A percentile compares a stretch with the other conserved stretches of the same genome.
phyloP scores from a whole-genome alignment of 2,329 filamentous ascomycete species.

The Herpotrichia juniperi region DNA sequence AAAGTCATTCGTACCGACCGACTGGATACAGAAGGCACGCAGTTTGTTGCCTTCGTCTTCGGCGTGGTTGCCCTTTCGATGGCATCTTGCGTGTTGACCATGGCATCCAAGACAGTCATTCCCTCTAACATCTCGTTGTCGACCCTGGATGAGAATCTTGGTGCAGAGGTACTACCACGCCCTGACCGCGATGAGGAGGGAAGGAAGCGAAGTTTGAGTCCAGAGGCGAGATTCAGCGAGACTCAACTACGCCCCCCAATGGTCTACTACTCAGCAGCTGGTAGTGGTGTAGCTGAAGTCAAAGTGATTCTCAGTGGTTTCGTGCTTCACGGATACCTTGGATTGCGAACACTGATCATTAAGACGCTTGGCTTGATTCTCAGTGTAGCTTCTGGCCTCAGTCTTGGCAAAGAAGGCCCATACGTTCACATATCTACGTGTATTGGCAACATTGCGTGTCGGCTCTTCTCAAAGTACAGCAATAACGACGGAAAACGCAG shows the following conservation, averaged over 20 bases:
- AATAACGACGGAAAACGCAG: slow-evolving; percentile 91
- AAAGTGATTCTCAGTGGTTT: slow-evolving; percentile 98
- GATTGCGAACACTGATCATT: slow-evolving; percentile 81
- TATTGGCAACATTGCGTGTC: slow-evolving; percentile 92
- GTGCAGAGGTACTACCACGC: slow-evolving; percentile 58
- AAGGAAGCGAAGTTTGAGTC: slow-evolving; percentile 49
- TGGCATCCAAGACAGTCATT: slow-evolving; percentile 92
- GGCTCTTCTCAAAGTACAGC: slow-evolving; percentile 93
- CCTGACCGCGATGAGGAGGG: slow-evolving; percentile 53
- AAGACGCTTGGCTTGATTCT: slow-evolving; percentile 85
- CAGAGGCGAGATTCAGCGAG: slow-evolving; percentile 47
- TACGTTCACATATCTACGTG: slow-evolving; percentile 98
- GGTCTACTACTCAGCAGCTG: slow-evolving; percentile 94
- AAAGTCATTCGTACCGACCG: slow-evolving; percentile 59
- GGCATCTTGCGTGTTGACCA: slow-evolving; percentile 77
- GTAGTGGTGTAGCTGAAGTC: slow-evolving; percentile 95
- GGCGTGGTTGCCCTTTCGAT: slow-evolving; percentile 73
- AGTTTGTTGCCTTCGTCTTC: slow-evolving; percentile 77
- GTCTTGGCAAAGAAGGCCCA: slow-evolving; percentile 91
- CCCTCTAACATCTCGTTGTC: slow-evolving; percentile 85
- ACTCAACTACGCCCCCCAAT: slow-evolving; percentile 66
- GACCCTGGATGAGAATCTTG: slow-evolving; percentile 92
- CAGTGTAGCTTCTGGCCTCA: slow-evolving; percentile 90
- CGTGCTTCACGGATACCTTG: slow-evolving; percentile 93
- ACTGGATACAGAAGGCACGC: slow-evolving; percentile 64